A percentile compares a stretch with the other conserved stretches of the same genome.
These are phyloP conservation scores for Magnolia sinica DNA, from an alignment of 164 flowering plant species.

Conservation along the genomic window DNA sequence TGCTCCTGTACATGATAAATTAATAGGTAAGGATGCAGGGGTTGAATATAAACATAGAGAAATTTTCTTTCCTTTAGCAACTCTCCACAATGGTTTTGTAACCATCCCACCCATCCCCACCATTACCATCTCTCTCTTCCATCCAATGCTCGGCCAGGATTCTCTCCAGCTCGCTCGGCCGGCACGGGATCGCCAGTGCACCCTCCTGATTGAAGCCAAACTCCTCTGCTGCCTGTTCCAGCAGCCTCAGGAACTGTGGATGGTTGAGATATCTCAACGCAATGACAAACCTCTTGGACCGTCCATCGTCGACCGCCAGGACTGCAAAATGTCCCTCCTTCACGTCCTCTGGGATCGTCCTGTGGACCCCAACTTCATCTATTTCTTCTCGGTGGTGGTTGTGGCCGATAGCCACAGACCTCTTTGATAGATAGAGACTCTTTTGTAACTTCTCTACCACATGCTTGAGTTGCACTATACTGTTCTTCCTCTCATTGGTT, in stretches of 20 bases:
- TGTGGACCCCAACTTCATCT: background rate
- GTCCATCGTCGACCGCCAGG: constrained; percentile 11
- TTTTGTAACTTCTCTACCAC: constrained; percentile 10
- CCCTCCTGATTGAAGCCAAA: constrained; percentile 25
- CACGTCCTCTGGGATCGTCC: background rate
- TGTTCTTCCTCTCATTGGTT: background rate
- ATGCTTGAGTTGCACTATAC: background rate
- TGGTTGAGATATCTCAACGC: constrained; percentile 21
- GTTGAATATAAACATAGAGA: too few species aligned
- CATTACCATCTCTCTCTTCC: constrained; percentile 4
- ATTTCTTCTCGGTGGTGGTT: background rate
- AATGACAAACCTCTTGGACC: constrained; percentile 21
- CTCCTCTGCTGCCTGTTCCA: constrained; percentile 26
- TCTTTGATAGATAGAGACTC: constrained; percentile 1
- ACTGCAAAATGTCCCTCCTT: constrained; percentile 20
- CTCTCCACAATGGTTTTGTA: constrained; percentile 12
- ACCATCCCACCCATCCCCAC: background rate
- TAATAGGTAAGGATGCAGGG: too few species aligned
- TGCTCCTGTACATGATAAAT: too few species aligned
- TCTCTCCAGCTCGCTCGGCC: constrained; percentile 26
- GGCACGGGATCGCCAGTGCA: constrained; percentile 25
- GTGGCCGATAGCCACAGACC: background rate
- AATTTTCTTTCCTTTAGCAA: constrained; percentile 1
- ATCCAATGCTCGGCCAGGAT: constrained; percentile 16
- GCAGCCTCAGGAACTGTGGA: constrained; percentile 22